phyloP scores from a whole-genome alignment of 106 monocot species.

The Dendrobium nobile region DNA sequence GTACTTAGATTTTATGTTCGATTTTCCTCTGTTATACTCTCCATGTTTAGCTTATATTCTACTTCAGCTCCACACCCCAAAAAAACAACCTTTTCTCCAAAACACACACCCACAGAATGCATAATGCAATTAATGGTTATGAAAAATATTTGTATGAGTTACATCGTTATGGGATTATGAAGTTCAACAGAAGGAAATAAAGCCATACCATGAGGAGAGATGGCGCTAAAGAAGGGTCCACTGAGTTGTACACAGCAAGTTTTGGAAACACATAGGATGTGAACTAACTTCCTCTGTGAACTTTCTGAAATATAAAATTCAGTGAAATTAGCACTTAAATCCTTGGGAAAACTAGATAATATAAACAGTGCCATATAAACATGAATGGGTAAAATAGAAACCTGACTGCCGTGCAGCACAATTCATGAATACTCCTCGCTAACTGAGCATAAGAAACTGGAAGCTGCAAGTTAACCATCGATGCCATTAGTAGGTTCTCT shows the following conservation, averaged over 20 bases:
- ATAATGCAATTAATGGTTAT: background rate
- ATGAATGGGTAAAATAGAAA: conserved; percentile 10
- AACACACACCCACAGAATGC: no score
- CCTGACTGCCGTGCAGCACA: conserved; percentile 94
- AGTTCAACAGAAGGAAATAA: background rate
- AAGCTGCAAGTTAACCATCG: conserved; percentile 16
- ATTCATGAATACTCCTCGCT: conserved; percentile 84
- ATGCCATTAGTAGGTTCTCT: background rate
- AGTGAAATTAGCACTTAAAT: conserved; percentile 6
- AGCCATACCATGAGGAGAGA: conserved; percentile 90
- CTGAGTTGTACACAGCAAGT: conserved; percentile 97
- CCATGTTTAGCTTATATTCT: background rate
- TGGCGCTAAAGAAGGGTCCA: conserved; percentile 92
- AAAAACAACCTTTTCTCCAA: no score
- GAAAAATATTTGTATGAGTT: background rate
- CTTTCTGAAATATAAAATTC: conserved; percentile 47
- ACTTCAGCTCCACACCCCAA: background rate
- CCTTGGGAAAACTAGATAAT: conserved; percentile 1
- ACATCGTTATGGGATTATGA: background rate
- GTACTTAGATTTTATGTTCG: background rate
- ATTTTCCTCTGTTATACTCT: background rate
- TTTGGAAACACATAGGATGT: conserved; percentile 95
- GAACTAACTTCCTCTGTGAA: conserved; percentile 78
- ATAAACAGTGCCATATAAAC: background rate
- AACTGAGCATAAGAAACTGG: conserved; percentile 91